phyloP scores from a whole-genome alignment of 1,284 basidiomycete genomes.

The Pyrrhoderma lamaoense region DNA sequence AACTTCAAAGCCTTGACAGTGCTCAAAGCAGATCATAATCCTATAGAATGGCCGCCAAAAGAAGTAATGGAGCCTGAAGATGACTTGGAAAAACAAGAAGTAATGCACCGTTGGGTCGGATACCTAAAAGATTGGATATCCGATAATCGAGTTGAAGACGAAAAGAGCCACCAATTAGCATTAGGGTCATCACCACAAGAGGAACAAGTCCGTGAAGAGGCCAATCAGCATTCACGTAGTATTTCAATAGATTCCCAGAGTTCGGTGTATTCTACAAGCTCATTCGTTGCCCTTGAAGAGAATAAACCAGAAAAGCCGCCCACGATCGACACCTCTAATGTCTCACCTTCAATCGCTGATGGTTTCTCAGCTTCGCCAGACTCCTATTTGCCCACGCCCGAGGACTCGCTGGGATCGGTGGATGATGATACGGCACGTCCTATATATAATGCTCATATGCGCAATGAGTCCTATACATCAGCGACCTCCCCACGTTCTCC shows the following conservation, averaged over 20 bases:
- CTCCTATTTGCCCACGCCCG: conserved; percentile 51
- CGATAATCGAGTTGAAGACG: conserved; percentile 30
- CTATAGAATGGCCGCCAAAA: conserved; percentile 85
- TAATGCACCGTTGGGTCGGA: conserved; percentile 66
- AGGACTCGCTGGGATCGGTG: conserved; percentile 37
- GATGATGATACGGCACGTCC: conserved; percentile 22
- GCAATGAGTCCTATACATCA: conserved; percentile 51
- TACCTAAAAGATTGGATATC: conserved; percentile 71
- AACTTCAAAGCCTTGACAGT: conserved; percentile 72
- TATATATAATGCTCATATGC: conserved; percentile 36
- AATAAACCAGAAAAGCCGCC: conserved; percentile 36
- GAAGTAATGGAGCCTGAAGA: conserved; percentile 39
- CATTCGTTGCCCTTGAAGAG: conserved; percentile 29
- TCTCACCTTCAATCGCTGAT: conserved; percentile 32
- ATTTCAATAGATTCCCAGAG: conserved; percentile 57
- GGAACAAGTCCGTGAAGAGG: conserved; percentile 28
- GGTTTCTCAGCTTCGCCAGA: conserved; percentile 43
- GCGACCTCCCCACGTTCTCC: conserved; percentile 29
- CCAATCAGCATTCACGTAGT: conserved; percentile 48
- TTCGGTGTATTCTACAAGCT: conserved; percentile 39
- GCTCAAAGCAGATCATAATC: conserved; percentile 87
- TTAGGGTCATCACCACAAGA: not conserved
- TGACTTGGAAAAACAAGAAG: conserved; percentile 39
- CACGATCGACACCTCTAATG: conserved; percentile 43
- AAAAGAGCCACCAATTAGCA: not conserved